These are phyloP conservation scores for Penicillium sp. DNA, from an alignment of 2,329 filamentous ascomycete genomes.

Conservation along the genomic window DNA sequence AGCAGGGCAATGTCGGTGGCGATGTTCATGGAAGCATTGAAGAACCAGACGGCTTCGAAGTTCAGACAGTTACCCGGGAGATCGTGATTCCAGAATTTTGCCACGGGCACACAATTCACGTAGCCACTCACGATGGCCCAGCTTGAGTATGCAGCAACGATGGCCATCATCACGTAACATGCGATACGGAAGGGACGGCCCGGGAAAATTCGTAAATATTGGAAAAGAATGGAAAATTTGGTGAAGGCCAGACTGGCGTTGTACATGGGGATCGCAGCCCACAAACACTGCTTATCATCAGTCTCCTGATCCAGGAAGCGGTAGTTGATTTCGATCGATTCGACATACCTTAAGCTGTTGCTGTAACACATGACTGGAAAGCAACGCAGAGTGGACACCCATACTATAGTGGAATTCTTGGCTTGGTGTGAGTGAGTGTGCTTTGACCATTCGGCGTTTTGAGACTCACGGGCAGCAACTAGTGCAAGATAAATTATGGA, in stretches of 20 bases:
- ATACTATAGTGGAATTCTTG: conserved; percentile 31
- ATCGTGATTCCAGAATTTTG: conserved; percentile 43
- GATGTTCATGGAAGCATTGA: conserved; percentile 46
- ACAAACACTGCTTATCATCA: conserved; percentile 24
- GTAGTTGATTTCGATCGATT: background rate
- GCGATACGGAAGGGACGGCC: conserved; percentile 30
- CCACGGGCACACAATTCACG: conserved; percentile 44
- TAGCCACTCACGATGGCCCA: conserved; percentile 42
- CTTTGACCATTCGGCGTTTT: background rate
- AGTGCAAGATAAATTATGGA: conserved; percentile 31
- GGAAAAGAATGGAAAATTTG: conserved; percentile 49
- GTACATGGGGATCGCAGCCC: conserved; percentile 36
- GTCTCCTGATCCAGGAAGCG: background rate
- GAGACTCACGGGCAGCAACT: conserved; percentile 29
- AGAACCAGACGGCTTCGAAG: conserved; percentile 45
- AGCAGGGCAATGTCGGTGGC: conserved; percentile 45
- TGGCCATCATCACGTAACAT: conserved; percentile 37
- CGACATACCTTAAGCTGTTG: conserved; percentile 29
- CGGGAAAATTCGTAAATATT: conserved; percentile 50
- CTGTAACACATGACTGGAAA: conserved; percentile 19
- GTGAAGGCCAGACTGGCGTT: conserved; percentile 38
- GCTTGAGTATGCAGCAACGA: conserved; percentile 31
- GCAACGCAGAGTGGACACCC: conserved; percentile 22
- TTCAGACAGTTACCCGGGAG: conserved; percentile 40
- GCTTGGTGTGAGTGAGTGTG: conserved; percentile 5